Conservation (phyloP, 108 stramenopile genomes). For the Cyclotella atomus region DNA sequence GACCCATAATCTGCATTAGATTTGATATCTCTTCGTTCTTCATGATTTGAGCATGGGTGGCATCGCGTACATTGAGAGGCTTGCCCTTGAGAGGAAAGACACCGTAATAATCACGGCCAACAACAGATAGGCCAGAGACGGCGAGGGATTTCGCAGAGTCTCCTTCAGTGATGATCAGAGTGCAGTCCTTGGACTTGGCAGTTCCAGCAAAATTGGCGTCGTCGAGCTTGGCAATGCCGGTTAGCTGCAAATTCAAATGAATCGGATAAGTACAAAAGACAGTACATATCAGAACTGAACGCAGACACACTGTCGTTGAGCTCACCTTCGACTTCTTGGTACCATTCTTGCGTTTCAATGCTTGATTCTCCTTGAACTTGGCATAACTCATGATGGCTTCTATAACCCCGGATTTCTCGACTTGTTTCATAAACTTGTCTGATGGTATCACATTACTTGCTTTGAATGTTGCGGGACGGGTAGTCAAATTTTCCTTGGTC, state of each 20-base stretch:
- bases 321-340: constrained; percentile 93
- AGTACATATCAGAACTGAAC: no score
- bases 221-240: constrained; percentile 96
- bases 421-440: constrained; percentile 83
- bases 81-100: constrained; percentile 98
- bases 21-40: constrained; percentile 98
- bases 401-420: constrained; percentile 94
- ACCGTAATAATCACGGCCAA: constrained; percentile 91
- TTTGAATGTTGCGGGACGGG: constrained; percentile 78
- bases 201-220: constrained; percentile 97
- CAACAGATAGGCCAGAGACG: constrained; percentile 91
- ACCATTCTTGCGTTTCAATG: constrained; percentile 92
- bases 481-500: constrained; percentile 97
- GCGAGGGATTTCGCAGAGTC: constrained; percentile 96
- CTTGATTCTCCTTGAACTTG: constrained; percentile 89
- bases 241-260: no score
- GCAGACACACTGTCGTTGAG: no score
- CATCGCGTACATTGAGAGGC: constrained; percentile 97
- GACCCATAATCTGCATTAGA: constrained; percentile 97
- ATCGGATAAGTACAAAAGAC: no score
- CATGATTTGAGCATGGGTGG: constrained; percentile 78
- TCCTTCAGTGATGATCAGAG: constrained; percentile 95
- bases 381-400: constrained; percentile 83
- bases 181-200: constrained; percentile 91
- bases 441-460: constrained; percentile 73